Conservation (phyloP, 1,284 basidiomycete species). For the Cutaneotrichosporon dermatis region DNA sequence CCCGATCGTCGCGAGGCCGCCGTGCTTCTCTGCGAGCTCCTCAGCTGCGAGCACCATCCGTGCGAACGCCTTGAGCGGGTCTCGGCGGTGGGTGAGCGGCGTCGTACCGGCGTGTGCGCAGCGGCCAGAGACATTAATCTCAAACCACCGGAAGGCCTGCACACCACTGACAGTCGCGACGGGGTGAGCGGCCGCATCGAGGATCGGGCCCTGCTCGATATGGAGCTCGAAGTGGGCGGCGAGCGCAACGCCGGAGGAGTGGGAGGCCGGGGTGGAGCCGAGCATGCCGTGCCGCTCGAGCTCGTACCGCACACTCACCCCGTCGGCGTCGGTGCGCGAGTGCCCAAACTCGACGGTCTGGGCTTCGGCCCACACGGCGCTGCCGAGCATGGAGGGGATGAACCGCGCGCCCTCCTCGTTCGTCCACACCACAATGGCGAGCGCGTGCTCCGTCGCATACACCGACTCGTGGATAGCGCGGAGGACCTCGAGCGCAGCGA, state of each 20-base stretch:
- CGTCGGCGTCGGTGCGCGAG: conserved; percentile 6
- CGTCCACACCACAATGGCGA: conserved; percentile 27
- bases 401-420: conserved; percentile 25
- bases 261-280: conserved; percentile 3
- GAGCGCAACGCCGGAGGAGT: conserved; percentile 13
- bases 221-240: conserved; percentile 36
- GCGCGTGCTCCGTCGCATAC: conserved; percentile 14
- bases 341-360: conserved; percentile 3
- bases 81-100: conserved; percentile 21
- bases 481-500: conserved; percentile 26
- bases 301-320: conserved; percentile 9
- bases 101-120: conserved; percentile 31
- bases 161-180: conserved; percentile 27
- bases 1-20: conserved; percentile 24
- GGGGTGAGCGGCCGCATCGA: conserved; percentile 12
- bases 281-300: conserved; percentile 15
- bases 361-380: conserved; percentile 23
- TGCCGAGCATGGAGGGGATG: conserved; percentile 9
- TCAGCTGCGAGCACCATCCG: conserved; percentile 17
- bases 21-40: conserved; percentile 12
- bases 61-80: conserved; percentile 20
- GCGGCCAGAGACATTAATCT: conserved; percentile 21
- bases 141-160: conserved; percentile 30
- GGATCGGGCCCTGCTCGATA: conserved; percentile 36
- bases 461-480: conserved; percentile 14